These are phyloP conservation scores for Aspergillus saccharolyticus DNA, from an alignment of 495 filamentous ascomycete species.

Conservation along the genomic window DNA sequence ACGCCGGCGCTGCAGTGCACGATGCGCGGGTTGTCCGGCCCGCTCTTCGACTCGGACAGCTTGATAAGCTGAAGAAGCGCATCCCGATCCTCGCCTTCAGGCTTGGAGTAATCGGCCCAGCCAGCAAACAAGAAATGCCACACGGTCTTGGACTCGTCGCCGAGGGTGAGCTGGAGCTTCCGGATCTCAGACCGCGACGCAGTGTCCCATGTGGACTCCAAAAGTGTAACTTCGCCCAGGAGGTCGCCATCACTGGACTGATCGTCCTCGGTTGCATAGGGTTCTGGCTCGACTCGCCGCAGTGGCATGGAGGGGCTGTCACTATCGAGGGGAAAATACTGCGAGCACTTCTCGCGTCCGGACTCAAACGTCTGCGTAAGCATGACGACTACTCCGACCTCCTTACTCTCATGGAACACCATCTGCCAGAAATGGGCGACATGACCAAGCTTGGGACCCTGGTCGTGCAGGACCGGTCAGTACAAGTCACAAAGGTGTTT, in stretches of 20 bases:
- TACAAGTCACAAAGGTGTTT: slow-evolving; percentile 1
- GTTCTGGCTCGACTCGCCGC: slow-evolving; percentile 44
- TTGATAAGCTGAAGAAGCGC: slow-evolving; percentile 76
- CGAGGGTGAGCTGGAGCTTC: slow-evolving; percentile 50
- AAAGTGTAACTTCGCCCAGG: slow-evolving; percentile 43
- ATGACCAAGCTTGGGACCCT: slow-evolving; percentile 72
- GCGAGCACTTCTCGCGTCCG: slow-evolving; percentile 82
- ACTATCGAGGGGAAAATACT: slow-evolving; percentile 70
- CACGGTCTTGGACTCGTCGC: slow-evolving; percentile 61
- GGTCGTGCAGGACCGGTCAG: slow-evolving; percentile 12
- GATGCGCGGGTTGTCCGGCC: slow-evolving; percentile 69
- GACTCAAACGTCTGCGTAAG: slow-evolving; percentile 84
- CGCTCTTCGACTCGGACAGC: slow-evolving; percentile 66
- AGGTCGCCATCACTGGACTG: slow-evolving; percentile 15
- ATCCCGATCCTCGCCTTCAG: slow-evolving; percentile 69
- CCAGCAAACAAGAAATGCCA: slow-evolving; percentile 88
- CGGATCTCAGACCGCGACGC: slow-evolving; percentile 51
- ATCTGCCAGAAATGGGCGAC: slow-evolving; percentile 90
- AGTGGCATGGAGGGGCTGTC: slow-evolving; percentile 58
- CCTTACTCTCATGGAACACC: slow-evolving; percentile 78
- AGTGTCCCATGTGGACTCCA: slow-evolving; percentile 42
- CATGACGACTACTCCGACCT: slow-evolving; percentile 88
- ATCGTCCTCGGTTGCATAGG: slow-evolving; percentile 25
- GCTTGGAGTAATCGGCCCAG: slow-evolving; percentile 93
- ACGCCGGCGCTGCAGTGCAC: slow-evolving; percentile 95